A percentile compares a stretch with the other conserved stretches of the same genome.
These are phyloP conservation scores for Chytriomyces hyalinus DNA, from an alignment of 192 early-diverging fungal genomes.

Conservation along the genomic window DNA sequence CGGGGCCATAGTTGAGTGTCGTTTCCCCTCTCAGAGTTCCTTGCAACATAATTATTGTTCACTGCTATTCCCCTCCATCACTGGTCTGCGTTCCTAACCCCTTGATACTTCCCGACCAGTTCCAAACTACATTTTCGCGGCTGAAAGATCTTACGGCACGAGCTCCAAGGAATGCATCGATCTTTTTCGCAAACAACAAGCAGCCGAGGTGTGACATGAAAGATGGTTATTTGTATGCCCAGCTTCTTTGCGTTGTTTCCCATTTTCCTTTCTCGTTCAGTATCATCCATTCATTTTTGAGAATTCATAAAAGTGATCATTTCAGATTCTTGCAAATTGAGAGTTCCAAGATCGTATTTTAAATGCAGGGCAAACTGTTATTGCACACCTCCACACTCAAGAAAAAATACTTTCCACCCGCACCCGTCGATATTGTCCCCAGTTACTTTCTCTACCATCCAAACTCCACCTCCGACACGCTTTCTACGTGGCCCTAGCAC, in stretches of 20 bases:
- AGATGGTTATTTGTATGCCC: background rate
- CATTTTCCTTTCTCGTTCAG: background rate
- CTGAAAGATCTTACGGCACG: constrained; percentile 52
- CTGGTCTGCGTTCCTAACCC: background rate
- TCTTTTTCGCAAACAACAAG: constrained; percentile 22
- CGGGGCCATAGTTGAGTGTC: constrained; percentile 49
- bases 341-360: no score
- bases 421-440: background rate
- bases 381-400: constrained; percentile 16
- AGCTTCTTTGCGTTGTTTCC: background rate
- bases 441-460: constrained; percentile 1
- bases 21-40: background rate
- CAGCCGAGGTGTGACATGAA: background rate
- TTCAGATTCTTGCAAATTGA: no score
- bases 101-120: constrained; percentile 13
- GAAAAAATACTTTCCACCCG: background rate
- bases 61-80: background rate
- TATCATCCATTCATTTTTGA: background rate
- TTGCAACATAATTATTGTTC: constrained; percentile 3
- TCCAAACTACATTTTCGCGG: constrained; percentile 52
- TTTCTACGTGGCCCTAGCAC: constrained; percentile 2
- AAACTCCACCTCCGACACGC: constrained; percentile 33
- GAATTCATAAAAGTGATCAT: background rate
- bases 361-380: background rate
- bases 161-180: constrained; percentile 49